Conservation (phyloP, 139 green algal species). For the Chlamydomonas incerta region DNA sequence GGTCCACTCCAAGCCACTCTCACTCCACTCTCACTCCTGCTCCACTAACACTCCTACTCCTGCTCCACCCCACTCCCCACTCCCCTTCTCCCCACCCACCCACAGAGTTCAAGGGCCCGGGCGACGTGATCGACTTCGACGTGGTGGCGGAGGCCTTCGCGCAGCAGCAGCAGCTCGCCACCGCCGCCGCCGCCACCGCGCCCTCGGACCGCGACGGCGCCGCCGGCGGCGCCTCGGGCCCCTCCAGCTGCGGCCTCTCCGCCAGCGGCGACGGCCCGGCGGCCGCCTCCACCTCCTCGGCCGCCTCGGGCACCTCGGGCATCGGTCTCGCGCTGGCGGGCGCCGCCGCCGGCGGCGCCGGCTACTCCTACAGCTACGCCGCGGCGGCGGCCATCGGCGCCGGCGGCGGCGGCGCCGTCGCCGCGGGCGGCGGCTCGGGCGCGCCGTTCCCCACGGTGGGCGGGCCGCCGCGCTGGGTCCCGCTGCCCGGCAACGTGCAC, state of each 20-base stretch:
- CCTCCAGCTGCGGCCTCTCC: no score
- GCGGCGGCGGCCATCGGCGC: neutral
- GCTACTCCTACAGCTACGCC: neutral
- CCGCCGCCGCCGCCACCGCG: neutral
- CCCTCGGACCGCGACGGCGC: no score
- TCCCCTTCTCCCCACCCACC: no score
- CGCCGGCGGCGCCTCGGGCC: neutral
- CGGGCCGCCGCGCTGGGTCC: neutral
- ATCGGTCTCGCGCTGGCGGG: no score
- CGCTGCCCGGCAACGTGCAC: conserved; percentile 67
- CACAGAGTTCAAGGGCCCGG: conserved; percentile 80
- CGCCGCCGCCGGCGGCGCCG: neutral
- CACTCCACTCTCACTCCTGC: no score
- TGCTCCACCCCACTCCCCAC: no score
- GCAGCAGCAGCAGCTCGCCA: conserved; percentile 23
- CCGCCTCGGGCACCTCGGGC: neutral
- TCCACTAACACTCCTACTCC: no score
- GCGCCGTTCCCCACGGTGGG: neutral
- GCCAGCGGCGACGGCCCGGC: no score
- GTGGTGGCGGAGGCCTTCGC: conserved; percentile 67
- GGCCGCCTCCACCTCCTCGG: no score
- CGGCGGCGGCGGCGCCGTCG: neutral
- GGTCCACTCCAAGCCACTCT: no score
- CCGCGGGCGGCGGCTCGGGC: neutral
- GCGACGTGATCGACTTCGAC: conserved; percentile 72